These are phyloP conservation scores for Hortaea sp. DNA, from an alignment of 2,329 filamentous ascomycete species.

Conservation along the genomic window DNA sequence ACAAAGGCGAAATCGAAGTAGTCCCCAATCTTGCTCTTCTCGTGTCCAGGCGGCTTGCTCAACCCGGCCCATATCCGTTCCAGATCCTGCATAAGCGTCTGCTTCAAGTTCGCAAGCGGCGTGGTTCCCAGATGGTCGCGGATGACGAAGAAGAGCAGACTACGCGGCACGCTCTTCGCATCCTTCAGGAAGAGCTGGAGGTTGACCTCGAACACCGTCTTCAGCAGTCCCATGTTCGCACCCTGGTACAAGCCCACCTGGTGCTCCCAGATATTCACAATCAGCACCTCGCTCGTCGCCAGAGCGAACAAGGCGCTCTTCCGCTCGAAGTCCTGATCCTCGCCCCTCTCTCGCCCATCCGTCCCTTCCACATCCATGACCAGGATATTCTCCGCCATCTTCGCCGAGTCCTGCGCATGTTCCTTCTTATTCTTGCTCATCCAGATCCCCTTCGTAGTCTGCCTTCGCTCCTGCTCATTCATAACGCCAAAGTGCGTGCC, in stretches of 20 bases:
- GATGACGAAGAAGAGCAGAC: conserved; percentile 95
- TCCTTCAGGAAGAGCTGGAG: conserved; percentile 94
- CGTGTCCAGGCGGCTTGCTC: conserved; percentile 80
- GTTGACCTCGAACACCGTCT: conserved; percentile 99
- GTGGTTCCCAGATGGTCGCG: conserved; percentile 92
- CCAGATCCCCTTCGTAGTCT: conserved; percentile 99
- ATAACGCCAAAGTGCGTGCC: conserved; percentile 95
- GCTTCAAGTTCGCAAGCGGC: conserved; percentile 78
- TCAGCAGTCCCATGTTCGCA: conserved; percentile 95
- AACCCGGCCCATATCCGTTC: conserved; percentile 86
- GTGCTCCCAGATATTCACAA: conserved; percentile 99
- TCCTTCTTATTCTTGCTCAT: conserved; percentile 87
- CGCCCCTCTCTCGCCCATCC: conserved; percentile 87
- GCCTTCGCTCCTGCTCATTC: conserved; percentile 84
- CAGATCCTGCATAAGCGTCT: conserved; percentile 82
- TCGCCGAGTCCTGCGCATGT: conserved; percentile 34
- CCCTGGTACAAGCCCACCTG: conserved; percentile 97
- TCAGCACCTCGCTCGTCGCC: conserved; percentile 93
- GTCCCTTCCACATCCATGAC: conserved; percentile 99
- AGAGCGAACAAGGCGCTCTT: conserved; percentile 96
- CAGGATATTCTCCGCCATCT: conserved; percentile 93
- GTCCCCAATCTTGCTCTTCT: conserved; percentile 82
- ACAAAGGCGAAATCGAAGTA: conserved; percentile 99
- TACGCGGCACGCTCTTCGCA: conserved; percentile 80
- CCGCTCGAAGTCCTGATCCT: conserved; percentile 97